Conservation (phyloP, 75 land plant species). For the Larix kaempferi region DNA sequence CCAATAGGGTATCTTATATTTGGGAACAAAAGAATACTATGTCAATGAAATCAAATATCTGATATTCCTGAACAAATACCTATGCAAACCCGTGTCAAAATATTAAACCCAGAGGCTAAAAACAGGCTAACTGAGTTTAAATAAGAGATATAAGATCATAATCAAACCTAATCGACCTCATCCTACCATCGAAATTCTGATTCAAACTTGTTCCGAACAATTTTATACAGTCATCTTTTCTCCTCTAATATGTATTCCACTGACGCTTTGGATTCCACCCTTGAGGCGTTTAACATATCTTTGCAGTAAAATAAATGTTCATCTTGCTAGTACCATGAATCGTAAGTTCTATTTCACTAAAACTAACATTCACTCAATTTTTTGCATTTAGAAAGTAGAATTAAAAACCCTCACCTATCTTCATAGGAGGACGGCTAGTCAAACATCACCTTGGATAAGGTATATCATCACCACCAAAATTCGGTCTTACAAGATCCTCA, state of each 20-base stretch:
- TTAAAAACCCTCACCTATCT: conserved; percentile 26
- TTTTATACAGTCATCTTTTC: conserved; percentile 86
- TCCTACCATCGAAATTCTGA: conserved; percentile 92
- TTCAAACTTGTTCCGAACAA: conserved; percentile 72
- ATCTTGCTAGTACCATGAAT: neutral
- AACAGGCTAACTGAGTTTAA: neutral
- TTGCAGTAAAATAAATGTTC: neutral
- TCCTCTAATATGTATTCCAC: too few species aligned
- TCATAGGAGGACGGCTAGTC: conserved; percentile 51
- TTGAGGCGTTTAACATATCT: too few species aligned
- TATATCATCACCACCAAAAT: conserved; percentile 52
- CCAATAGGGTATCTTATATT: neutral
- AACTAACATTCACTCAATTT: too few species aligned
- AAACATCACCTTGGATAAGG: conserved; percentile 82
- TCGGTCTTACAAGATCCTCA: conserved; percentile 41
- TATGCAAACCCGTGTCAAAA: neutral
- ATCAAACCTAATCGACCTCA: conserved; percentile 64
- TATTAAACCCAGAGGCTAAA: neutral
- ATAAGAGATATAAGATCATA: neutral
- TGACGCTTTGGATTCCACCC: too few species aligned
- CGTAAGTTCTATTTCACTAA: neutral
- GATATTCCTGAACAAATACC: too few species aligned
- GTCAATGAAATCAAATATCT: neutral
- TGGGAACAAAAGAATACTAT: too few species aligned
- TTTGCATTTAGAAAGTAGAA: neutral